Conservation (phyloP, 2,329 filamentous ascomycete species). For the Apiospora saccharicola region DNA sequence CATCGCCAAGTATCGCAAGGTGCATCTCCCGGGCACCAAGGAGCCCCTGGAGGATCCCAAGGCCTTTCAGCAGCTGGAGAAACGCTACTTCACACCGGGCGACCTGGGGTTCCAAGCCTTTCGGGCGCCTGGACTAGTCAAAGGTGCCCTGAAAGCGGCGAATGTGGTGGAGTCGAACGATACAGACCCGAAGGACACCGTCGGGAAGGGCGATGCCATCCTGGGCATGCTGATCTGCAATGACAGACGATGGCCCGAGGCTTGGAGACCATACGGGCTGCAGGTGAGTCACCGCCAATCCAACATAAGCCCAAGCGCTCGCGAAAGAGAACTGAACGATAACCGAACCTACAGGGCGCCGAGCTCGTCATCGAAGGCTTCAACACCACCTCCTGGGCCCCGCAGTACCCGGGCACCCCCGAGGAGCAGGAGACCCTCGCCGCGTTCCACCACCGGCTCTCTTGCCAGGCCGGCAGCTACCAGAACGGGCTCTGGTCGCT, state of each 20-base stretch:
- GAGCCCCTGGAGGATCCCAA: conserved; percentile 57
- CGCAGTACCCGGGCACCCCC: conserved; percentile 46
- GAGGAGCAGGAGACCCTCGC: conserved; percentile 55
- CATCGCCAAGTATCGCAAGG: conserved; percentile 61
- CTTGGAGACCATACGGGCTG: conserved; percentile 59
- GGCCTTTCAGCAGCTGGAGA: conserved; percentile 62
- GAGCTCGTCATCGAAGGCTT: conserved; percentile 50
- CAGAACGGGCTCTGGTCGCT: conserved; percentile 61
- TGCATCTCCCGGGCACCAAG: conserved; percentile 61
- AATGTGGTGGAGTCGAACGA: conserved; percentile 31
- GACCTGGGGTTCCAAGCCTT: conserved; percentile 62
- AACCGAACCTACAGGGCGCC: conserved; percentile 40
- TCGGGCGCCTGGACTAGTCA: conserved; percentile 54
- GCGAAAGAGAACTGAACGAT: not conserved
- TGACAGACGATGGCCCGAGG: conserved; percentile 61
- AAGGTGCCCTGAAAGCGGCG: conserved; percentile 44
- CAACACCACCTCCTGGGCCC: conserved; percentile 58
- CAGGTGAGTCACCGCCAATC: conserved; percentile 49
- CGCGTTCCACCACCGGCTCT: conserved; percentile 59
- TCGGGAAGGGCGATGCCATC: conserved; percentile 57
- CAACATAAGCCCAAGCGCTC: not conserved
- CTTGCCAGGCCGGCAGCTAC: conserved; percentile 60
- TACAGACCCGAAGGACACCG: conserved; percentile 25
- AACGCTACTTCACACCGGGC: conserved; percentile 61
- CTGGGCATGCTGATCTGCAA: conserved; percentile 65